Evolutionary conservation across 2,329 filamentous ascomycete genomes (phyloP).

Genomic region (Trichoderma sp.): DNA sequence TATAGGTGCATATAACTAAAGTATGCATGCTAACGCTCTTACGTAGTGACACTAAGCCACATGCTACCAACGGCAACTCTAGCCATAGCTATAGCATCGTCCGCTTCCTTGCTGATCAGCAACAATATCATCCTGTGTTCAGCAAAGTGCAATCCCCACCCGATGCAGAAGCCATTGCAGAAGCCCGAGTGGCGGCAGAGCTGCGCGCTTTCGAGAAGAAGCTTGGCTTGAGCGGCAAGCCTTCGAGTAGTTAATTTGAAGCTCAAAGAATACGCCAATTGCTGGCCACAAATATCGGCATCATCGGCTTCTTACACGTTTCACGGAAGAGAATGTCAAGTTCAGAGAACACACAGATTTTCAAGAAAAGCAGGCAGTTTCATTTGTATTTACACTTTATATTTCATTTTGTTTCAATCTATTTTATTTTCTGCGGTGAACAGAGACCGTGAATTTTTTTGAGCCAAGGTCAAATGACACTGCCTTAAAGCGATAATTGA

Average conservation of each 20-base stretch:
- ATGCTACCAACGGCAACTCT: neutral
- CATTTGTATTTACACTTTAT: neutral
- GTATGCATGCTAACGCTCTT: no score
- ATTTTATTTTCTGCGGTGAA: no score
- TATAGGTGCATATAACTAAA: no score
- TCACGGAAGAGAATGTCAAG: neutral
- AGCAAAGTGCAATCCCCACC: neutral
- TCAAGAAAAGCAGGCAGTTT: neutral
- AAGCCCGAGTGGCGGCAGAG: neutral
- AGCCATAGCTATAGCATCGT: neutral
- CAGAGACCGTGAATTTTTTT: no score
- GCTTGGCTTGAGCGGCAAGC: neutral
- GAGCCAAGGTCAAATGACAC: no score
- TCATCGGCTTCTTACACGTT: neutral
- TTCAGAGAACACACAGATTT: accelerated
- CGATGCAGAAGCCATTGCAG: neutral
- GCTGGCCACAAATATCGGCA: neutral
- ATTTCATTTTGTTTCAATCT: neutral
- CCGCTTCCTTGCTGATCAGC: neutral
- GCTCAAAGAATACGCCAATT: neutral
- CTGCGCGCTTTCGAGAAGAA: neutral
- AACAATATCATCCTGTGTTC: neutral
- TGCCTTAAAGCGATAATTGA: no score
- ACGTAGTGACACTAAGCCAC: neutral
- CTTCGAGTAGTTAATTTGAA: neutral